Evolutionary conservation across 495 filamentous ascomycete species (phyloP).

Genomic region (Neurospora sp.): DNA sequence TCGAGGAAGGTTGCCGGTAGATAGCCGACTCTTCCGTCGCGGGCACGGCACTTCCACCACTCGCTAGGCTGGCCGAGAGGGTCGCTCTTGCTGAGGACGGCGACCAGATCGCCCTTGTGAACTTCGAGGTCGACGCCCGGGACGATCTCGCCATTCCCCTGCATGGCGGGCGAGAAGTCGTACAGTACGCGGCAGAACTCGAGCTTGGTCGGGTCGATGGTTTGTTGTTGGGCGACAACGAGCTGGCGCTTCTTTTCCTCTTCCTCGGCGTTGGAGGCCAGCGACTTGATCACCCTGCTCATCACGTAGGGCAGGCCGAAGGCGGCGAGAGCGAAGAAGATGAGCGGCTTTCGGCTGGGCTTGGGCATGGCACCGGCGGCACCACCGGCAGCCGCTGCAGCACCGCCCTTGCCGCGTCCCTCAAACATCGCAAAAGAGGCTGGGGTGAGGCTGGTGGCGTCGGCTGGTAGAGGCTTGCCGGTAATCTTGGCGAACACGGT

Average conservation of each 20-base stretch:
- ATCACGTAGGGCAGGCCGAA: slow-evolving; percentile 95
- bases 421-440: slow-evolving; percentile 84
- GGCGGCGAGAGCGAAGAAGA: slow-evolving; percentile 89
- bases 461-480: slow-evolving; percentile 81
- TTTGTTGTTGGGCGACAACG: slow-evolving; percentile 32
- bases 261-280: slow-evolving; percentile 76
- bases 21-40: slow-evolving; percentile 85
- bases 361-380: slow-evolving; percentile 47
- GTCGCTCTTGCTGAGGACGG: slow-evolving; percentile 86
- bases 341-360: slow-evolving; percentile 85
- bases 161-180: slow-evolving; percentile 75
- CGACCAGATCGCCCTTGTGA: slow-evolving; percentile 91
- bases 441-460: slow-evolving; percentile 76
- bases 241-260: slow-evolving; percentile 55
- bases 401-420: slow-evolving; percentile 35
- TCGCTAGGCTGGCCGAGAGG: slow-evolving; percentile 84
- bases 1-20: slow-evolving; percentile 85
- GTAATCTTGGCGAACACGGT: slow-evolving; percentile 87
- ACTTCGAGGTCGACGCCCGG: slow-evolving; percentile 81
- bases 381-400: slow-evolving; percentile 20
- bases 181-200: slow-evolving; percentile 92
- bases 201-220: slow-evolving; percentile 75
- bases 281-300: slow-evolving; percentile 78
- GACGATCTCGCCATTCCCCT: slow-evolving; percentile 41
- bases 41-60: slow-evolving; percentile 95